phyloP scores from a whole-genome alignment of 2,329 filamentous ascomycete species.

The Ambrosiella xylebori region DNA sequence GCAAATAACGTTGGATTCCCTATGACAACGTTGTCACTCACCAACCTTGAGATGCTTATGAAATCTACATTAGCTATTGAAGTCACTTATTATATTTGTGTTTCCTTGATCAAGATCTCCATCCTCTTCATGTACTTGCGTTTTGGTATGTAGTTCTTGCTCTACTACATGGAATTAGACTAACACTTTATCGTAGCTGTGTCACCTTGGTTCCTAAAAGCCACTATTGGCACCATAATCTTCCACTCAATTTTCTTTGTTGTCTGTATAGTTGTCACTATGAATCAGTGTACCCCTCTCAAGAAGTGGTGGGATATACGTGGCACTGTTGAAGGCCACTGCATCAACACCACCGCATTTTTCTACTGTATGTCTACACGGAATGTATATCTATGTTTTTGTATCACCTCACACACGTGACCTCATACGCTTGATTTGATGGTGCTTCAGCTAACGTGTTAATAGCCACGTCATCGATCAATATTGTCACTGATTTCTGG shows the following conservation, averaged over 20 bases:
- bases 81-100: constrained; percentile 24
- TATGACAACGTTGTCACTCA: constrained; percentile 11
- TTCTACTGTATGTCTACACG: constrained; percentile 22
- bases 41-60: constrained; percentile 15
- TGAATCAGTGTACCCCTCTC: constrained; percentile 27
- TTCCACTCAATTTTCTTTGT: constrained; percentile 25
- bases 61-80: constrained; percentile 21
- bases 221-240: constrained; percentile 20
- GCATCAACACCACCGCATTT: constrained; percentile 25
- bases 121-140: constrained; percentile 30
- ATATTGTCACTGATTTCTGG: constrained; percentile 30
- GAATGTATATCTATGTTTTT: not conserved
- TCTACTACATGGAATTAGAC: not conserved
- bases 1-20: constrained; percentile 16
- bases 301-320: constrained; percentile 26
- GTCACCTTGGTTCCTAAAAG: constrained; percentile 13
- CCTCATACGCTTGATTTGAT: too few relatives aligned
- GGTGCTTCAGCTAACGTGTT: not conserved
- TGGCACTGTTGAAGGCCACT: constrained; percentile 19
- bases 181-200: constrained; percentile 4
- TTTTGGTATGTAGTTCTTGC: constrained; percentile 20
- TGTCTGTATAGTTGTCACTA: constrained; percentile 23
- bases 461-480: constrained; percentile 25
- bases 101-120: constrained; percentile 26
- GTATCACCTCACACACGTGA: not conserved